phyloP scores from a whole-genome alignment of 2,329 filamentous ascomycete species.

The Ascochyta viciae-villosae region DNA sequence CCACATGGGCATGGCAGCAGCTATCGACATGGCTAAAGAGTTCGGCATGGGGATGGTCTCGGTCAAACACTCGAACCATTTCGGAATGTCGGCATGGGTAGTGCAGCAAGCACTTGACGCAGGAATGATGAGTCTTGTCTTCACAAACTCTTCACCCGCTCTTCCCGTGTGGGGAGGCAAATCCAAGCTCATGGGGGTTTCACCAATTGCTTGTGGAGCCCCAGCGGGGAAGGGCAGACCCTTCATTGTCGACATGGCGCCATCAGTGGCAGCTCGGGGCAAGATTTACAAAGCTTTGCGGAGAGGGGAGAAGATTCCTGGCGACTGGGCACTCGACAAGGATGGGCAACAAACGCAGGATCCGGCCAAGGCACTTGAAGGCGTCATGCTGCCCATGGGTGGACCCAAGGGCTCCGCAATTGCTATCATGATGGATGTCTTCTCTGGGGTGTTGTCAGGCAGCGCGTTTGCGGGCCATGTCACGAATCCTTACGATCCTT shows the following conservation, averaged over 20 bases:
- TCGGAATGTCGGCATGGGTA: slow-evolving; percentile 83
- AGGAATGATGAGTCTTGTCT: slow-evolving; percentile 67
- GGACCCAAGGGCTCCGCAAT: slow-evolving; percentile 82
- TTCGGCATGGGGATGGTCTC: slow-evolving; percentile 79
- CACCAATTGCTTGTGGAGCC: slow-evolving; percentile 77
- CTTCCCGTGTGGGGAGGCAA: slow-evolving; percentile 74
- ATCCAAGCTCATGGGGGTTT: slow-evolving; percentile 74
- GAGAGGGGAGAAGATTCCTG: slow-evolving; percentile 72
- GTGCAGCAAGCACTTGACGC: slow-evolving; percentile 79
- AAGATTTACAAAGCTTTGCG: slow-evolving; percentile 76
- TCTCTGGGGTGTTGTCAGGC: slow-evolving; percentile 79
- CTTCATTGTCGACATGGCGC: slow-evolving; percentile 81
- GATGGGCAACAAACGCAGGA: slow-evolving; percentile 75
- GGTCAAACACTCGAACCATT: slow-evolving; percentile 80
- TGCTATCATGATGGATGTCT: slow-evolving; percentile 88
- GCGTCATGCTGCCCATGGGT: slow-evolving; percentile 84
- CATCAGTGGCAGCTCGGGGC: slow-evolving; percentile 71
- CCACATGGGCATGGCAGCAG: slow-evolving; percentile 68
- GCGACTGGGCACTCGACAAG: slow-evolving; percentile 76
- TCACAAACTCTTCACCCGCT: slow-evolving; percentile 70
- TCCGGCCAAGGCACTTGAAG: slow-evolving; percentile 70
- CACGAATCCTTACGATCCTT: slow-evolving; percentile 76
- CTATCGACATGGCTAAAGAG: slow-evolving; percentile 68
- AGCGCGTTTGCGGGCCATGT: slow-evolving; percentile 81
- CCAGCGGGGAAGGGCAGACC: slow-evolving; percentile 66